A percentile compares a stretch with the other conserved stretches of the same genome.
Evolutionary conservation across 345 rosid species (phyloP).

Genomic region (Stellera chamaejasme): DNA sequence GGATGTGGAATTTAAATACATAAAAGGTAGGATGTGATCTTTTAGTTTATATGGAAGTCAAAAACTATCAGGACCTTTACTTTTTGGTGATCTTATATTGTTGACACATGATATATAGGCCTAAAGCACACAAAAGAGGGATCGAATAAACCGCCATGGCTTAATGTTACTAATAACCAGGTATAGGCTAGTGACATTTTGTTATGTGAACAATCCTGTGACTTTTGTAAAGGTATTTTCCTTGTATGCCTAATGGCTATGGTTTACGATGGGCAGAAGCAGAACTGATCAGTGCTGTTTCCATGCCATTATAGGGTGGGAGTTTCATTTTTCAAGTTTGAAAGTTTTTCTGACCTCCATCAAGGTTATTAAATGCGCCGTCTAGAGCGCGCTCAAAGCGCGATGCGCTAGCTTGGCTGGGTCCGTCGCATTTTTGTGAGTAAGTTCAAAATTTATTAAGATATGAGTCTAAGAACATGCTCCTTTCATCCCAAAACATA

Average conservation of each 20-base stretch:
- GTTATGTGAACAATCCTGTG: background rate
- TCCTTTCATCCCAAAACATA: background rate
- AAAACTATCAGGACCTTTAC: background rate
- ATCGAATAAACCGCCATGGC: conserved; percentile 80
- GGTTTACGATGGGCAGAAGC: no score
- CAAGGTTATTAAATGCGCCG: no score
- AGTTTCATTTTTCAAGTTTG: conserved; percentile 80
- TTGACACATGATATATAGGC: conserved; percentile 28
- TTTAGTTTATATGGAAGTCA: background rate
- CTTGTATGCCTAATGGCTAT: background rate
- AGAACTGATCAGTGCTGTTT: background rate
- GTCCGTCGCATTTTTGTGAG: no score
- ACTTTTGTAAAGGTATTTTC: background rate
- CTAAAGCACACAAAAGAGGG: conserved; percentile 72
- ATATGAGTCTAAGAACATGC: background rate
- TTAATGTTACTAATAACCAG: conserved; percentile 71
- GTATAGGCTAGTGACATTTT: conserved; percentile 18
- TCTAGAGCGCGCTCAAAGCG: no score
- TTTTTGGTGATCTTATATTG: conserved; percentile 4
- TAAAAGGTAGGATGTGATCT: conserved; percentile 39
- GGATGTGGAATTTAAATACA: conserved; percentile 49
- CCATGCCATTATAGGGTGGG: conserved; percentile 40
- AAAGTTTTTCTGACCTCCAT: conserved; percentile 69
- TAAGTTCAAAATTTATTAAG: conserved; percentile 22
- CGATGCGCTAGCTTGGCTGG: no score